These are phyloP conservation scores for Penicillium hesseltinei DNA, from an alignment of 2,329 filamentous ascomycete species.

Conservation along the genomic window DNA sequence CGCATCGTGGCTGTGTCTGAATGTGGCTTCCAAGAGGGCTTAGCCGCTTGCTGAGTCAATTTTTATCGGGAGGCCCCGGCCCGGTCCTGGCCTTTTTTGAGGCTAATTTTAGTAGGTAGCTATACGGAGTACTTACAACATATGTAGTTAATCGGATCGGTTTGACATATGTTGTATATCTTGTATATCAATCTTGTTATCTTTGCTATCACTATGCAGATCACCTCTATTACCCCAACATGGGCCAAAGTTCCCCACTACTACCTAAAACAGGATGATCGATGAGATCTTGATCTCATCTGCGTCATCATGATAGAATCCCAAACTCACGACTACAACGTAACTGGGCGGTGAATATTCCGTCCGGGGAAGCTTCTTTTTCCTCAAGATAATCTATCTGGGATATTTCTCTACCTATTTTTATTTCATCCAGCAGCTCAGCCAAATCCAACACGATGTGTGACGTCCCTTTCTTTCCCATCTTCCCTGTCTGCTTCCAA, in stretches of 20 bases:
- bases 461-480: conserved; percentile 43
- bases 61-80: neutral
- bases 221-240: neutral
- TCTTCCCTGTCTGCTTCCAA: conserved; percentile 55
- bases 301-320: conserved; percentile 29
- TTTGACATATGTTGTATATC: neutral
- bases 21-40: neutral
- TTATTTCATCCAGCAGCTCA: neutral
- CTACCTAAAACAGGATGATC: conserved; percentile 8
- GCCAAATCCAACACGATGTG: conserved; percentile 29
- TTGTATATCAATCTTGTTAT: neutral
- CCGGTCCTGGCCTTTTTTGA: neutral
- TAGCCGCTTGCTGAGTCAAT: neutral
- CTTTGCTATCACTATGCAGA: neutral
- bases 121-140: neutral
- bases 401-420: neutral
- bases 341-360: conserved; percentile 3
- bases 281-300: conserved; percentile 17
- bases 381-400: neutral
- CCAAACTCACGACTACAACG: conserved; percentile 2
- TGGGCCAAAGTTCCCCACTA: neutral
- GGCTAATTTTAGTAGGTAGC: neutral
- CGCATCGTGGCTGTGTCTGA: neutral
- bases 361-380: conserved; percentile 5
- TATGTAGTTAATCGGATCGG: neutral